Conservation (phyloP, 2,329 filamentous ascomycete species). For the Chaetomium sp. region DNA sequence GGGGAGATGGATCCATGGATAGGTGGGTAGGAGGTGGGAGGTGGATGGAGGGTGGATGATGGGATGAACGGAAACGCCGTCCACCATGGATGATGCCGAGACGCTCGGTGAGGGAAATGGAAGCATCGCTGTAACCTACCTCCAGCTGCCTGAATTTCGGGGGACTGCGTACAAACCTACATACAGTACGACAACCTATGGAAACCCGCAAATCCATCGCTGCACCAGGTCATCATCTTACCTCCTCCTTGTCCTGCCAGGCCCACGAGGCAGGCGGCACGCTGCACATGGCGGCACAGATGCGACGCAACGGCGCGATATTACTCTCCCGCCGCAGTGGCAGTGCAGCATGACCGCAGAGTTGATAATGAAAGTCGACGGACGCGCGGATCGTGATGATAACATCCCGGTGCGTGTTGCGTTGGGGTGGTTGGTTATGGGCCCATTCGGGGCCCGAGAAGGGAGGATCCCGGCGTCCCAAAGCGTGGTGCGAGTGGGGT, state of each 20-base stretch:
- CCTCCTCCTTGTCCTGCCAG: background rate
- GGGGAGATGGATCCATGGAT: background rate
- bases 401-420: constrained; percentile 4
- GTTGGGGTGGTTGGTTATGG: background rate
- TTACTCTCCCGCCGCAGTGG: constrained; percentile 14
- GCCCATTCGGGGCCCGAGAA: background rate
- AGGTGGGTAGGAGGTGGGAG: too few species aligned
- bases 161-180: background rate
- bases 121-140: constrained; percentile 1
- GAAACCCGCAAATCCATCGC: background rate
- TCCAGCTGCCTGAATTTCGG: background rate
- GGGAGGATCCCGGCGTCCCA: constrained; percentile 7
- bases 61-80: constrained; percentile 14
- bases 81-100: background rate
- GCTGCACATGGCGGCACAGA: constrained; percentile 21
- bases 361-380: background rate
- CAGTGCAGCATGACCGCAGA: constrained; percentile 23
- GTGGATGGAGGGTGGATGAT: background rate
- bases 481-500: background rate
- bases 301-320: constrained; percentile 7
- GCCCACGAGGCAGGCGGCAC: background rate
- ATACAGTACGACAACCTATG: background rate
- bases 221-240: background rate
- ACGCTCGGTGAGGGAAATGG: constrained; percentile 23
- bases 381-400: constrained; percentile 12